A percentile compares a stretch with the other conserved stretches of the same genome.
Conservation (phyloP, 2,329 filamentous ascomycete genomes). For the Colletotrichum truncatum region DNA sequence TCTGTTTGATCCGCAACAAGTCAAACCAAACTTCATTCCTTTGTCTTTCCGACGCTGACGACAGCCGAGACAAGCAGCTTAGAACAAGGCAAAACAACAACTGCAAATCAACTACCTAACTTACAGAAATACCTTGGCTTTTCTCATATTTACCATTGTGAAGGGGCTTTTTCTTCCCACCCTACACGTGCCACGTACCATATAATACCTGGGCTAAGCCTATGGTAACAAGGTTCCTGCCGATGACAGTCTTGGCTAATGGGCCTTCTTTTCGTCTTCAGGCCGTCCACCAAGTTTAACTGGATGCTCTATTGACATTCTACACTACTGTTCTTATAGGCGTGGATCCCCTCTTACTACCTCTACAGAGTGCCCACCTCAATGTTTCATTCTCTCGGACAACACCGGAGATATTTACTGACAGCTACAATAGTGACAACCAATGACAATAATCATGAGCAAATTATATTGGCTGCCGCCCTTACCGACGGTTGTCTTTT, state of each 20-base stretch:
- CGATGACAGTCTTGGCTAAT: conserved; percentile 2
- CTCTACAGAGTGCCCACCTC: too few relatives aligned
- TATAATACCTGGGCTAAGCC: conserved; percentile 7
- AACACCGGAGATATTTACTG: not conserved
- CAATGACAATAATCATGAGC: not conserved
- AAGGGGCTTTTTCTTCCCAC: too few relatives aligned
- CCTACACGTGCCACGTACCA: not conserved
- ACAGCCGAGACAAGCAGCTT: conserved; percentile 1
- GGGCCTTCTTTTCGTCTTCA: conserved; percentile 6
- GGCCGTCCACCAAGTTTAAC: too few relatives aligned
- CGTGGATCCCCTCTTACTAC: too few relatives aligned
- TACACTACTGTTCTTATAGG: too few relatives aligned
- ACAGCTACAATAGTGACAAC: not conserved
- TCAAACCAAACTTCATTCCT: conserved; percentile 26
- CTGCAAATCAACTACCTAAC: not conserved
- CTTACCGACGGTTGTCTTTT: too few relatives aligned
- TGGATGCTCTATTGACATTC: too few relatives aligned
- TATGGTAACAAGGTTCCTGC: not conserved
- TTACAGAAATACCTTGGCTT: too few relatives aligned
- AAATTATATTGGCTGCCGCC: not conserved
- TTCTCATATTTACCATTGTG: too few relatives aligned
- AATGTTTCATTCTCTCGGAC: conserved; percentile 10
- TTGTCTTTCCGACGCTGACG: conserved; percentile 5
- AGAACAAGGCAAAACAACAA: not conserved
- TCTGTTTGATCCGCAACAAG: conserved; percentile 32